Evolutionary conservation across 495 filamentous ascomycete species (phyloP), one percentile per base, ranked within the genome.

Genomic region (Talaromyces trachyspermus): DNA sequence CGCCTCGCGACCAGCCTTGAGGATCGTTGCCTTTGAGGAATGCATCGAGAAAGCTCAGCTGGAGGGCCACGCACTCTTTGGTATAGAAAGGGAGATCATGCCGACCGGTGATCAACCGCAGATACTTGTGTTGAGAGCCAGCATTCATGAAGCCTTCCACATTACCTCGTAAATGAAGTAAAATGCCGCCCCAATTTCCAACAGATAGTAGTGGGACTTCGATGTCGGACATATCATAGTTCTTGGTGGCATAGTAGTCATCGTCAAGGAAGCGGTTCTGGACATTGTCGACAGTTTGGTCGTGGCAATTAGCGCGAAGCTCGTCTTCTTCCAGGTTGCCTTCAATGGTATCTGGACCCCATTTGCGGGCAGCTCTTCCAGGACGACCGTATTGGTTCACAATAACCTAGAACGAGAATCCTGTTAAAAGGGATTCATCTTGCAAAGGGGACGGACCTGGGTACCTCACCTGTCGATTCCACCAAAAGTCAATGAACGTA

Each of bases 51-150:
- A 86, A 85, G 48, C 73, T 78, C 25, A 67, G 69, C 54, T 86
- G 82, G 0, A 86, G 22, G 48, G 81, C 74, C 2, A 81, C 81
- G 46, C 83, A 76, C 30, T 83, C 77, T 2, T 69, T 51, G 50
- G 83, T 84, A 61, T 84, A 86, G 62, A 86, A 85, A 0, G 83
- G 83, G 5, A 86, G 66, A 53, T 86, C 82, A 52, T 86, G 83
- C 0, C 83, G 72, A 9, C 82, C 83, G 0, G 75, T 79, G 51
- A 86, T 80, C 55, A 84, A 80, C 8, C 81, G 72, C 4, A 85
- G 62, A 49, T 80, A 85, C 57, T 86, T 86, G 35, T 78, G 58
- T 42, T 76, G 64, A 2, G 78, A 81, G 0, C 79, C 77, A 0
- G 80, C 79, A 38, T 76, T 62, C 4, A 63, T 71, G 48, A 69